These are phyloP conservation scores for Phytophthora sp. DNA, from an alignment of 352 stramenopile genomes.

Conservation along the genomic window DNA sequence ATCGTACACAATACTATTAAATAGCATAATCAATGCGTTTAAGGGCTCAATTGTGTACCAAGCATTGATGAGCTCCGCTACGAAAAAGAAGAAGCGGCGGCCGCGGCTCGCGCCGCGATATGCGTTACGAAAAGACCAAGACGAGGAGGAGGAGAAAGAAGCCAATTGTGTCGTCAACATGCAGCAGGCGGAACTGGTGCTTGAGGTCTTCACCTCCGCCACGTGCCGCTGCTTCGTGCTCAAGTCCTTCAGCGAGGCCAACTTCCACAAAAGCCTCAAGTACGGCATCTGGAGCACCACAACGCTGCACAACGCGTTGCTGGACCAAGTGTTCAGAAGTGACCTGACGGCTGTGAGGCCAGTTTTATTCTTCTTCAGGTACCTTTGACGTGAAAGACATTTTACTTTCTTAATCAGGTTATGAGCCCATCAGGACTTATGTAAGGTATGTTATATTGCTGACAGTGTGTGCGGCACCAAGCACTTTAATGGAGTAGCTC, in stretches of 20 bases:
- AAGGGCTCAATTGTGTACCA: not conserved
- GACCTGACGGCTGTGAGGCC: slow-evolving; percentile 69
- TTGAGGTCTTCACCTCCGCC: slow-evolving; percentile 58
- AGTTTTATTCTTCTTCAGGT: slow-evolving; percentile 86
- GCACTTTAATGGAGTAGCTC: slow-evolving; percentile 80
- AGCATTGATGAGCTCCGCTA: slow-evolving; percentile 5
- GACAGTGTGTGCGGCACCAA: slow-evolving; percentile 72
- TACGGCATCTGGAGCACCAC: slow-evolving; percentile 85
- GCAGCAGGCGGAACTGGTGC: slow-evolving; percentile 50
- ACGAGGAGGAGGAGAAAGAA: not conserved
- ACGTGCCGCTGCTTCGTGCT: slow-evolving; percentile 85
- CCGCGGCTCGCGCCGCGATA: slow-evolving; percentile 64
- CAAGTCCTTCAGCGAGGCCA: slow-evolving; percentile 88
- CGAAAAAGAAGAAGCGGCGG: slow-evolving; percentile 38
- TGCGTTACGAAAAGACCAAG: not conserved
- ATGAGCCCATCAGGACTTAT: not conserved
- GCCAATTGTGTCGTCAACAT: slow-evolving; percentile 6
- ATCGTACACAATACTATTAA: not conserved
- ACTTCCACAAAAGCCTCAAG: slow-evolving; percentile 88
- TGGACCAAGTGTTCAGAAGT: slow-evolving; percentile 77
- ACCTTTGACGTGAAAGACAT: not conserved
- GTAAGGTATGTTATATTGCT: too few relatives aligned
- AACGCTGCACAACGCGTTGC: slow-evolving; percentile 62
- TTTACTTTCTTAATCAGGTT: slow-evolving; percentile 1
- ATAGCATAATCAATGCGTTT: not conserved